Base-by-base conservation (phyloP, 805 yeast species). In the Spathaspora sp. region DNA sequence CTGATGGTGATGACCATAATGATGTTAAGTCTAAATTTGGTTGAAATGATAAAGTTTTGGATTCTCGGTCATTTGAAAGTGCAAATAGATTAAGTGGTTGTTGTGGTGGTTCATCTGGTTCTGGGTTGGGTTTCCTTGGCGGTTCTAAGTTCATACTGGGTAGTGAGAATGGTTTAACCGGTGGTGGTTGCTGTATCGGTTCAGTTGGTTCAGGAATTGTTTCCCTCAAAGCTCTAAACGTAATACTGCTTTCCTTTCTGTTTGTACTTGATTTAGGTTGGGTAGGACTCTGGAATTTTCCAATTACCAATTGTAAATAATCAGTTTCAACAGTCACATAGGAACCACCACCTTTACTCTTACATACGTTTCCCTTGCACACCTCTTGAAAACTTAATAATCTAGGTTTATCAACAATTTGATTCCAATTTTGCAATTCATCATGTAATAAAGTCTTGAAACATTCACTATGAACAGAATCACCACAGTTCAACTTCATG, bases 401-500 rank as follows among this genome's bases (percentile, higher is more conserved):
- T 46, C 23, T 23, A 26, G 46, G 12, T 28, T 46, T 12, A 26
- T 17, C 18, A 6, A 35, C 14, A 5, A 5, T 26, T 14, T 11
- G 47, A 32, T 23, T 48, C 43, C 6, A 48, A 18, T 7, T 18
- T 20, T 23, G 35, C 5, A 42, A 42, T 4, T 48, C 50, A 2
- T 52, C 42, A 20, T 53, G 46, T 2, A 55, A 44, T 9, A 28
- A 17, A 2, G 81, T 61, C 2, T 66, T 52, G 14, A 83, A 69
- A 60, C 90, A 85, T 50, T 82, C 81, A 48, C 81, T 84, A 60
- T 85, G 90, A 40, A 76, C 69, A 44, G 69, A 63, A 60, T 84
- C 87, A 1, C 76, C 79, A 65, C 90, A 85, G 40, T 63, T 63
- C 31, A 84, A 66, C 51, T 75, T 76, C 12, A 83, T 64, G 1